These are phyloP conservation scores for Emericellopsis terricola DNA, from an alignment of 495 filamentous ascomycete species.

Conservation along the genomic window DNA sequence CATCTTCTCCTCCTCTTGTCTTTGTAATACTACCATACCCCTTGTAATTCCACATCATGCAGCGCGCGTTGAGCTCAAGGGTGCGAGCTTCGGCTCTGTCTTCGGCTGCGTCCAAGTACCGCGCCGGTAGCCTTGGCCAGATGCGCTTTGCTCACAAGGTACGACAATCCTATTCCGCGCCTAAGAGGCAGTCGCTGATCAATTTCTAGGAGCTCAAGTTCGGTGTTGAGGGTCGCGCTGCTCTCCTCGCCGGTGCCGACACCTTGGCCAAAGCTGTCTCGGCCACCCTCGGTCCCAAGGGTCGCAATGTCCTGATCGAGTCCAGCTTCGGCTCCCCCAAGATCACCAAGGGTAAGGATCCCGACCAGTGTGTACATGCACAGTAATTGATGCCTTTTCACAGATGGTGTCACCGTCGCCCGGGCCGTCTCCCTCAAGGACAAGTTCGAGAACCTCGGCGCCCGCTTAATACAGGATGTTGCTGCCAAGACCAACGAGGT, in stretches of 20 bases:
- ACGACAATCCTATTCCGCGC: conserved; percentile 13
- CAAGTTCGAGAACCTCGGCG: conserved; percentile 99
- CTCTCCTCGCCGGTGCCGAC: conserved; percentile 86
- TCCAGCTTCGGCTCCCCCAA: conserved; percentile 95
- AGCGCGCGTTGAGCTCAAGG: conserved; percentile 29
- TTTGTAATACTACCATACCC: not conserved
- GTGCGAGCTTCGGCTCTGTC: conserved; percentile 53
- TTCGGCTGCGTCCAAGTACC: conserved; percentile 29
- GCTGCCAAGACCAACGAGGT: conserved; percentile 98
- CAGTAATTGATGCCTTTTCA: not conserved
- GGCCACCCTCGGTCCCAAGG: conserved; percentile 93
- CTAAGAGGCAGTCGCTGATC: conserved; percentile 4
- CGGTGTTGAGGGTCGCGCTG: conserved; percentile 80
- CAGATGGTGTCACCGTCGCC: conserved; percentile 90
- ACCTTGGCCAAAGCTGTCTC: conserved; percentile 92
- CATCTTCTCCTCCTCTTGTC: not conserved
- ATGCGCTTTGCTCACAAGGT: conserved; percentile 92
- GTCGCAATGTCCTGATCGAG: conserved; percentile 94
- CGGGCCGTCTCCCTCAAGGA: conserved; percentile 86
- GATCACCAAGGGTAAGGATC: conserved; percentile 82
- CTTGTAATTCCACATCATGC: conserved; percentile 16
- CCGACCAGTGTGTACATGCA: not conserved
- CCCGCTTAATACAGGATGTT: conserved; percentile 89
- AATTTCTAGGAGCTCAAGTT: conserved; percentile 78
- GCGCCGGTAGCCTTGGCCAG: conserved; percentile 42